Evolutionary conservation across 345 rosid genomes (phyloP), one percentile per base, ranked within the genome.

Genomic region (Salix dunnii): DNA sequence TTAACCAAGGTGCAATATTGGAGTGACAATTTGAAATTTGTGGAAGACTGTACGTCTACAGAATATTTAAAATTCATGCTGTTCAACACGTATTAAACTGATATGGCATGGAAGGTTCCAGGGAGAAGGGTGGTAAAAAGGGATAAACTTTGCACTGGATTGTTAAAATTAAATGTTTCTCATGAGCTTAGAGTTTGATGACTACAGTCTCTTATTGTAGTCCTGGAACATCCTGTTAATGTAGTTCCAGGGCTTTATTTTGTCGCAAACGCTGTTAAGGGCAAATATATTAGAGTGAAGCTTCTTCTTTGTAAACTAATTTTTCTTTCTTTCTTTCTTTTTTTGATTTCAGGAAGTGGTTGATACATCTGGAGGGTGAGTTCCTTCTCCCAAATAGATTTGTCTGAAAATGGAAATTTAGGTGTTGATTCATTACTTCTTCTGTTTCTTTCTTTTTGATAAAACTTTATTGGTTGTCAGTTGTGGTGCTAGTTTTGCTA

Each of bases 321-420:
- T 72, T 28, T 38, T 36, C 20, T 33, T 7, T 18, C 5, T 30
- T 66, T 55, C 78, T 46, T 40, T 70, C 25, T 61, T 80, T 78
- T 49, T 55, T 49, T 70, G 28, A 71, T 84, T 38, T 31, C 90
- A 94, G 98, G 92, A 91, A 82, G 97, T 94, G 43, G 76, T 80
- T 6, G 98, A 94, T 77, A 94, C 95, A 60, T 92, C 97, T 76
- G 95, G 98, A 81, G 98, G 98, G 98, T 93, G 78, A 84, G 86
- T 82, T 75, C 40, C 70, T 65, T 76, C 27, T 5, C 62, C n/a
- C 10, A 1, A 40, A 49, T 46, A 61, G 51, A 27, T 65, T 33
- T 72, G 23, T 65, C 63, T 25, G 51, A 38, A 28, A 58, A 65
- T 61, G 17, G 9, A 53, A 61, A 23, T 64, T 9, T 49, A 42